Base-by-base conservation (phyloP, 441 rosid genomes). In the Adansonia madagascariensis region DNA sequence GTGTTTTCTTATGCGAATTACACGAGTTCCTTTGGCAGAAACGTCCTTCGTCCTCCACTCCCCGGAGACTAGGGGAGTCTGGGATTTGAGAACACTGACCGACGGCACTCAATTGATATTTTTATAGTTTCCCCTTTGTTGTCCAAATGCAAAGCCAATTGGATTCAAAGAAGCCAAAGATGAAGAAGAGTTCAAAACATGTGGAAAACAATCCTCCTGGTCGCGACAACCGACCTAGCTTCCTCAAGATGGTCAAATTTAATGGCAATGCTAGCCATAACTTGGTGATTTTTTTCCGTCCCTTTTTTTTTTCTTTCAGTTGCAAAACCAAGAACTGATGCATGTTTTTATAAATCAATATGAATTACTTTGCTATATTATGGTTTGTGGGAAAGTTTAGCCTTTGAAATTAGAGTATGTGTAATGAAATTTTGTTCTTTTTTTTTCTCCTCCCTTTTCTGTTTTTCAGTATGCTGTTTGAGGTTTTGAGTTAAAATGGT, bases 161-260 rank as follows among this genome's bases (percentile, higher is more conserved):
- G 66, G n/a, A 62, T 4, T 62, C 43, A 63, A 62, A 41, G 6
- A 35, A 14, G 68, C 35, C 2, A 35, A 27, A 12, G n/a, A 24
- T 61, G 68, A 64, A 17, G 24, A 35, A 20, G 31, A 57, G 6
- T 2, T 64, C 50, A 64, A 64, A 43, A 4, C 24, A 3, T 17
- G 24, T 41, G 49, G 22, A 41, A 17, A 64, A 12, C 50, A 17
- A 17, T 8, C 2, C 43, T n/a, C 70, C 50, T 18, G 14, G 8
- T 63, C 18, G 6, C 39, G 82, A 71, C 17, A 11, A 70, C 2
- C 22, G 73, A 46, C 73, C 82, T 10, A n/a, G 18, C 73, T 80
- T 80, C 76, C 53, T 6, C 68, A 62, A 17, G 59, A 31, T 75
- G 44, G 14, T 74, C 59, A 8, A 0, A 7, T 5, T n/a, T 3